Evolutionary conservation across 2,329 filamentous ascomycete genomes (phyloP).

Genomic region (Exserohilum rostratum): DNA sequence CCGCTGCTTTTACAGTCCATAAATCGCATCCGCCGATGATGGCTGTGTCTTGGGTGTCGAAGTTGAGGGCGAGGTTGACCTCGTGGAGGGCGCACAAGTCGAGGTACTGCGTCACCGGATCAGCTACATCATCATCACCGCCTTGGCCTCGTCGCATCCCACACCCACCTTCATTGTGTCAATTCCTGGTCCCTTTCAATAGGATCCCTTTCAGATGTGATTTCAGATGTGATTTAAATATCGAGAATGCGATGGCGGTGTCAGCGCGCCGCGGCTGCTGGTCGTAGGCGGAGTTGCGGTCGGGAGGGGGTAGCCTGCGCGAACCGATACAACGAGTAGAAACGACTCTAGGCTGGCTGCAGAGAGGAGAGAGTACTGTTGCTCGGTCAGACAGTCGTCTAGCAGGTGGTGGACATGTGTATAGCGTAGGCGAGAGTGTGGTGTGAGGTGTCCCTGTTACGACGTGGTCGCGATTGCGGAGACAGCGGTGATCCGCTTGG

Average conservation of each 20-base stretch:
- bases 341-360: constrained; percentile 52
- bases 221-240: constrained; percentile 8
- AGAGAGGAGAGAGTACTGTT: constrained; percentile 46
- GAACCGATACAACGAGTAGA: constrained; percentile 47
- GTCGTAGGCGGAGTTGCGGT: constrained; percentile 37
- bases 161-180: constrained; percentile 49
- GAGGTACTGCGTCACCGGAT: constrained; percentile 70
- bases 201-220: background rate
- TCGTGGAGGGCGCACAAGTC: constrained; percentile 89
- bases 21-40: constrained; percentile 94
- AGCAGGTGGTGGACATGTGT: constrained; percentile 45
- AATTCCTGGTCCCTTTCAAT: constrained; percentile 4
- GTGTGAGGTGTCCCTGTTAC: constrained; percentile 31
- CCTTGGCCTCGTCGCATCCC: constrained; percentile 21
- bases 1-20: constrained; percentile 96
- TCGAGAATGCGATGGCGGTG: constrained; percentile 9
- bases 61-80: constrained; percentile 91
- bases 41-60: constrained; percentile 90
- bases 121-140: constrained; percentile 37
- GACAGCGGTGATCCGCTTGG: constrained; percentile 26
- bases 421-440: constrained; percentile 20
- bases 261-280: constrained; percentile 32
- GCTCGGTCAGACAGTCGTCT: constrained; percentile 49
- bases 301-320: constrained; percentile 40
- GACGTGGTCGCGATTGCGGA: constrained; percentile 36